Conservation (phyloP, 1,139 yeast species). For the Meyerozyma guilliermondii region DNA sequence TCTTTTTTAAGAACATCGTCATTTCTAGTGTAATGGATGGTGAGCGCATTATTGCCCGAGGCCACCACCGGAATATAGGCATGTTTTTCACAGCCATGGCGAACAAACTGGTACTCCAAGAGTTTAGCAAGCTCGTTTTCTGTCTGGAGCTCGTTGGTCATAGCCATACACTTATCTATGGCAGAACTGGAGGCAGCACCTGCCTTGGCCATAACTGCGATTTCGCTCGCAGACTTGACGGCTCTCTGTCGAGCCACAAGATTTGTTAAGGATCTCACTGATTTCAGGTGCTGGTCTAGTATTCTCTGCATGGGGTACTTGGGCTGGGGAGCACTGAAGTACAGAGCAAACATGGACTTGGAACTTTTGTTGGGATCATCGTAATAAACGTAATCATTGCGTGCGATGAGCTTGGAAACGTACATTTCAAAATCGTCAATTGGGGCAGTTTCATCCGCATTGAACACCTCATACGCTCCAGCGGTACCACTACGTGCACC, state of each 20-base stretch:
- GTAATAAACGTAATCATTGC: conserved; percentile 44
- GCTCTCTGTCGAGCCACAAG: conserved; percentile 56
- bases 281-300: conserved; percentile 23
- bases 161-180: conserved; percentile 75
- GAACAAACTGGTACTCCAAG: conserved; percentile 75
- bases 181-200: conserved; percentile 80
- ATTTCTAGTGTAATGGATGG: conserved; percentile 87
- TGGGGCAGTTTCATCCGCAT: conserved; percentile 73
- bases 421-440: conserved; percentile 38
- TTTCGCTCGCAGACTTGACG: conserved; percentile 71
- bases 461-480: conserved; percentile 78
- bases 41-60: conserved; percentile 79
- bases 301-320: conserved; percentile 15
- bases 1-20: conserved; percentile 71
- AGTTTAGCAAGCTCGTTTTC: conserved; percentile 81
- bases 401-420: conserved; percentile 39
- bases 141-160: conserved; percentile 47
- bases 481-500: conserved; percentile 85
- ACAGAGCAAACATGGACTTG: conserved; percentile 6
- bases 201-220: conserved; percentile 74
- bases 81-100: conserved; percentile 82
- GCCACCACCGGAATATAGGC: conserved; percentile 98
- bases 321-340: not conserved
- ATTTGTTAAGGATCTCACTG: conserved; percentile 40
- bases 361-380: conserved; percentile 33